phyloP scores from a whole-genome alignment of 441 rosid species.

The Arabidopsis hybrid region DNA sequence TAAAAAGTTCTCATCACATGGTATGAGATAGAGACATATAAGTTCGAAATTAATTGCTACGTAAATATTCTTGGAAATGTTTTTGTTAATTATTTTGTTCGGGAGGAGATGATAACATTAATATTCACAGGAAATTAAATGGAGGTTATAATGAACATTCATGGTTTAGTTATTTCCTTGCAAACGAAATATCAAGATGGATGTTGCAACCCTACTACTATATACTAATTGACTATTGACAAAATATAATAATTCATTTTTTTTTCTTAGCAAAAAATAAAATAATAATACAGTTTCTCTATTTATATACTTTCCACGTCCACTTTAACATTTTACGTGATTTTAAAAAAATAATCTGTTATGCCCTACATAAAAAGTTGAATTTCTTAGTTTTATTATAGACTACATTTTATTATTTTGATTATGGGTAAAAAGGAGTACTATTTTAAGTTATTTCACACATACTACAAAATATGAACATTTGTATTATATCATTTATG shows the following conservation, averaged over 20 bases:
- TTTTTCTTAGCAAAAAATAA: too few species aligned
- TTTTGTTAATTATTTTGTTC: conserved; percentile 17
- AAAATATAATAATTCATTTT: neutral
- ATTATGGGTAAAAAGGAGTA: neutral
- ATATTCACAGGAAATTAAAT: conserved; percentile 10
- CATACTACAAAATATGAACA: too few species aligned
- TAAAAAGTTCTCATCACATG: conserved; percentile 32
- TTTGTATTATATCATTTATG: neutral
- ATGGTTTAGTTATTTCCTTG: neutral
- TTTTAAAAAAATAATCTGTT: neutral
- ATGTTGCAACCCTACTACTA: neutral
- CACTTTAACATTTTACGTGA: neutral
- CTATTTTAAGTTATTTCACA: neutral
- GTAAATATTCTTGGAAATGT: neutral
- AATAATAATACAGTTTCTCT: neutral
- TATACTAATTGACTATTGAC: neutral
- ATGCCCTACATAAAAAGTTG: neutral
- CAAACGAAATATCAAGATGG: neutral
- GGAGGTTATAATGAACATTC: conserved; percentile 9
- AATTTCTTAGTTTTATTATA: neutral
- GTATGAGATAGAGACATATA: conserved; percentile 21
- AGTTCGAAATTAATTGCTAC: neutral
- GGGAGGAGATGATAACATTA: neutral
- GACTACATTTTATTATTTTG: neutral
- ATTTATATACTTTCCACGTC: neutral